A percentile compares a stretch with the other conserved stretches of the same genome.
Evolutionary conservation across 163 green algal species (phyloP).

Genomic region (Scenedesmus sp.): DNA sequence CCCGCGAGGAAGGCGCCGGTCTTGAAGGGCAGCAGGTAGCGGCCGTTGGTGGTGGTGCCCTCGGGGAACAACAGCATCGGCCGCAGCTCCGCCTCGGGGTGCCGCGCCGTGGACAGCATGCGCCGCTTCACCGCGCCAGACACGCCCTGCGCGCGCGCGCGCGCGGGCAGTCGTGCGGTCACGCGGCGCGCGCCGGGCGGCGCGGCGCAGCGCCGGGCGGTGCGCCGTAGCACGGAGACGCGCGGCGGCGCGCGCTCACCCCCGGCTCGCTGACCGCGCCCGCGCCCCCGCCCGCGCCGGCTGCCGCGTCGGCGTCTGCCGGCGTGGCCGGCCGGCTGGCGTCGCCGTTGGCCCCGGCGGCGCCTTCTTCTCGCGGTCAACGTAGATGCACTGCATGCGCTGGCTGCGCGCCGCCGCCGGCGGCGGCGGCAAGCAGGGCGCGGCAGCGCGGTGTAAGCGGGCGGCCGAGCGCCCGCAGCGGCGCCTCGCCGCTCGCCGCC

Average conservation of each 20-base stretch:
- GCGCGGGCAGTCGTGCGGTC: too few relatives aligned
- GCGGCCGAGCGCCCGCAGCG: neutral
- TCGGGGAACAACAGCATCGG: conserved; percentile 90
- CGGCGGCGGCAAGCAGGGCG: too few relatives aligned
- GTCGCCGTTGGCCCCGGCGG: conserved; percentile 4
- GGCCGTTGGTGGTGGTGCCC: conserved; percentile 94
- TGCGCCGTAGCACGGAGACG: too few relatives aligned
- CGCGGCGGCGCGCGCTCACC: too few relatives aligned
- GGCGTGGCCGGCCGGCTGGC: neutral
- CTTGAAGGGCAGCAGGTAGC: conserved; percentile 91
- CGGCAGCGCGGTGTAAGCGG: neutral
- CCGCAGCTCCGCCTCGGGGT: conserved; percentile 43
- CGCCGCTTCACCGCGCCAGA: conserved; percentile 65
- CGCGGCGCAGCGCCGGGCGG: too few relatives aligned
- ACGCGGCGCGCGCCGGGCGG: too few relatives aligned
- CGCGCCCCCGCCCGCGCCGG: too few relatives aligned
- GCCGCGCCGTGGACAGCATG: conserved; percentile 53
- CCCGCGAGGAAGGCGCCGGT: conserved; percentile 92
- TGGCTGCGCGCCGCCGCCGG: conserved; percentile 62
- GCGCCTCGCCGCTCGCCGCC: too few relatives aligned
- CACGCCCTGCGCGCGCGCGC: conserved; percentile 57
- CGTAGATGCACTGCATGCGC: conserved; percentile 86
- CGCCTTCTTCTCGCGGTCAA: conserved; percentile 75
- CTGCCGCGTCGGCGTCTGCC: too few relatives aligned
- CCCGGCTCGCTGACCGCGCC: too few relatives aligned